Evolutionary conservation across 257 asterid genomes (phyloP), one percentile per base, ranked within the genome.

Genomic region (Nicotiana tabacum): DNA sequence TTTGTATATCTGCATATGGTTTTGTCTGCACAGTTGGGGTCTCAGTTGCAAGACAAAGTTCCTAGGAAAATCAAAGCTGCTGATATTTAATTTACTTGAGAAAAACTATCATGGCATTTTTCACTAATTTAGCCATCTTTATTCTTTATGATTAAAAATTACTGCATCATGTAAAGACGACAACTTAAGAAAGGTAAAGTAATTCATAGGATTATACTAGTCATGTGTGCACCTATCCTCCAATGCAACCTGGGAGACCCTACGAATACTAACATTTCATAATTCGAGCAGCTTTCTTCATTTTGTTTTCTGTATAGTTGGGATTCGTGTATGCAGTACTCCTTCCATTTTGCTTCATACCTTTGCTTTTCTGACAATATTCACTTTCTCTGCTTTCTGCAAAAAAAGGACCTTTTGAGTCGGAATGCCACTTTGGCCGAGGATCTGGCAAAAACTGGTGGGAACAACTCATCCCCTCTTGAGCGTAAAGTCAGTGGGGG

Each of bases 381-480:
- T 62, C 21, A 48, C 37, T 18, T 64, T 18, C 37, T 51, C 58
- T 30, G 68, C 48, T 77, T 55, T 72, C 69, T 68, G 15, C 33
- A 55, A 81, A 82, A 64, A 96, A 43, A 96, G 99, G 98, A 94
- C 80, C 98, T 96, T 81, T 83, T 93, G 90, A 87, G 93, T 80
- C 97, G 98, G 37, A 94, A 96, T 84, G 91, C 98, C 66, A 89
- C 89, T 85, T 91, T 96, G 18, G 97, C 97, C 0, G 98, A 93
- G 92, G 96, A 92, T 86, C 82, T 94, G 29, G 86, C 93, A 60
- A 91, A 84, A 86, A 91, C 94, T 2, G 97, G 95, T 62, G 97
- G 92, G 13, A 84, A 58, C 37, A 88, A 62, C 77, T 87, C 90
- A 17, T 89, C 93, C 84, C 89, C 88, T 82, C 88, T 86, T 16